These are phyloP conservation scores for Buxus sempervirens DNA, from an alignment of 164 flowering plant genomes.

Conservation along the genomic window DNA sequence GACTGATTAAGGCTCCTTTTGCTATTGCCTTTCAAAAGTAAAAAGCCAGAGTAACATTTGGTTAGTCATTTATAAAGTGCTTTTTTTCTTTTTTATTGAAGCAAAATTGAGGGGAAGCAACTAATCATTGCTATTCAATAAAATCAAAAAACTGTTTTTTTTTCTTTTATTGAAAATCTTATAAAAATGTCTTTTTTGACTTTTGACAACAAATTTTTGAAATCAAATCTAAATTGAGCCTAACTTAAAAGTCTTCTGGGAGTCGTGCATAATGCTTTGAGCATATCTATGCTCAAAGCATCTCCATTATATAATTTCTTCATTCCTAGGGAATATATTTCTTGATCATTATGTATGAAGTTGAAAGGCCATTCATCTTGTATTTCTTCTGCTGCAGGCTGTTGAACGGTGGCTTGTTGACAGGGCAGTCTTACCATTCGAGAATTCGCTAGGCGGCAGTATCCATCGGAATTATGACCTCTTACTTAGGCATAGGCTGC, in stretches of 20 bases:
- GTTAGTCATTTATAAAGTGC: too few species aligned
- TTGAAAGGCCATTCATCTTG: neutral
- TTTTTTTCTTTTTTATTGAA: too few species aligned
- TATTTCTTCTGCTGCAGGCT: conserved; percentile 44
- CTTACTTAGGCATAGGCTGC: conserved; percentile 79
- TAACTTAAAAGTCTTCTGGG: neutral
- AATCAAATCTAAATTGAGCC: too few species aligned
- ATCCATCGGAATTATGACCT: conserved; percentile 95
- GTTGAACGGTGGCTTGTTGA: conserved; percentile 91
- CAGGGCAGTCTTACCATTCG: conserved; percentile 93
- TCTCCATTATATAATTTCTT: neutral
- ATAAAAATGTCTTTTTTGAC: too few species aligned
- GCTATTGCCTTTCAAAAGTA: too few species aligned
- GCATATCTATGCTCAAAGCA: neutral
- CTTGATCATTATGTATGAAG: neutral
- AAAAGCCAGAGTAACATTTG: too few species aligned
- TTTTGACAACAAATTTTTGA: too few species aligned
- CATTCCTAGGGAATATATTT: neutral
- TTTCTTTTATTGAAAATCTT: too few species aligned
- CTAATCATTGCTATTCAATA: too few species aligned
- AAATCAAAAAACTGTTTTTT: too few species aligned
- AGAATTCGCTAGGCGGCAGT: conserved; percentile 96
- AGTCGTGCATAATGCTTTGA: neutral
- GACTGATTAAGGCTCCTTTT: too few species aligned
- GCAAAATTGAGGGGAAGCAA: too few species aligned